Base-by-base conservation (phyloP, 2,329 filamentous ascomycete species). In the Aspergillus intermedius region DNA sequence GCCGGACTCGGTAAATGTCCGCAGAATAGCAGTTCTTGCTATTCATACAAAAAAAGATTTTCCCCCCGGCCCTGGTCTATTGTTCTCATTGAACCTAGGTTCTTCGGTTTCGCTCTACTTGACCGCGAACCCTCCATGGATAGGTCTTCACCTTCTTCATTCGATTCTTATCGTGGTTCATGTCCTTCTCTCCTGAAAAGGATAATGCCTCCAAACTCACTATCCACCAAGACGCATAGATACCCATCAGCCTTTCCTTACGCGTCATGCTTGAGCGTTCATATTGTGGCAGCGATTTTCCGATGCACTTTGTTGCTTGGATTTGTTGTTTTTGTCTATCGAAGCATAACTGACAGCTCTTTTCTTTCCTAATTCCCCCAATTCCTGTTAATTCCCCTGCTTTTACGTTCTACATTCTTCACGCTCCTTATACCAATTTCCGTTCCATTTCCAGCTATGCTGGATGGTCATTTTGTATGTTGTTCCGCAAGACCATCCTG, bases 391-490 rank as follows among this genome's bases (percentile, higher is more conserved):
- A n/a, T 46, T 40, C 23, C 42, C 4, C 35, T 42, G 12, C 42
- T 35, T 34, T 52, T 37, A n/a, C 37, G 17, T 46, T 49, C 34
- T 43, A 30, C 47, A 23, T 45, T 49, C 32, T 49, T 54, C 47
- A 49, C 47, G 45, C 49, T 52, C 47, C 47, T 58, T 59, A 57
- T 57, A 59, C 56, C 55, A 54, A 51, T 40, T 49, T 53, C 49
- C 45, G 49, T 54, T 53, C 4, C 9, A 30, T 12, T 30, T 30
- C 25, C 12, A 30, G 25, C 25, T 30, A 17, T 17, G 34, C 34
- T 35, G 15, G 34, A 17, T 35, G 34, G 34, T 35, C 15, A 7
- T n/a, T 35, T 35, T 35, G 5, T n/a, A n/a, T 35, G 13, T 35
- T n/a, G 5, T 17, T 17, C 15, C 34, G n/a, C 25, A 30, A 28